Conservation (phyloP, 495 filamentous ascomycete genomes). For the Pyrenopolyporus hunteri region DNA sequence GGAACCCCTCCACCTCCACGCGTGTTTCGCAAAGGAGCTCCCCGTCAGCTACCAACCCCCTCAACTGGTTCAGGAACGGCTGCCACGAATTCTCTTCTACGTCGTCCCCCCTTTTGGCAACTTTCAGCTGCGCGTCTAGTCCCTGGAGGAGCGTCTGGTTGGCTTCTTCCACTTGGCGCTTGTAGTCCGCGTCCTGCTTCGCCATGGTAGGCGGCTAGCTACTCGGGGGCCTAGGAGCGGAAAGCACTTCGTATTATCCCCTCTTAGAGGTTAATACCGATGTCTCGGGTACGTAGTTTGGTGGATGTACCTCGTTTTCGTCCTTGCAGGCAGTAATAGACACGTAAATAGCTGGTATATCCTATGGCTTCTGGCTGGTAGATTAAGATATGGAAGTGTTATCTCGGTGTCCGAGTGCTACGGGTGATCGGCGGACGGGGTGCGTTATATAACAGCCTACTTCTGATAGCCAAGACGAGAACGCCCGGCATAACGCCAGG, state of each 20-base stretch:
- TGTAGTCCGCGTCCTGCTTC: constrained; percentile 9
- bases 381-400: background rate
- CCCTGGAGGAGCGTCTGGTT: constrained; percentile 19
- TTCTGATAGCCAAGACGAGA: background rate
- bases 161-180: constrained; percentile 7
- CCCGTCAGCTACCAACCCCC: constrained; percentile 1
- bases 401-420: background rate
- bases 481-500: background rate
- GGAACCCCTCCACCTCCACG: constrained; percentile 1
- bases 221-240: too few species aligned
- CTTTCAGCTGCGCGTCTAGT: constrained; percentile 9
- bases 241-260: too few species aligned
- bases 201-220: constrained; percentile 1
- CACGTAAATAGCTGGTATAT: background rate
- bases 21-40: constrained; percentile 7
- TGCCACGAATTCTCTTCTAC: constrained; percentile 13
- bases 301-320: too few species aligned
- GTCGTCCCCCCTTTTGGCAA: constrained; percentile 3
- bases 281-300: too few species aligned
- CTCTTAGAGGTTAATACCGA: too few species aligned
- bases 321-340: background rate
- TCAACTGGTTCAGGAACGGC: constrained; percentile 16
- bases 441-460: background rate
- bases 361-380: background rate
- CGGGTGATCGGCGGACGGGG: background rate